Evolutionary conservation across 805 yeast genomes (phyloP).

Genomic region (Candida pini): DNA sequence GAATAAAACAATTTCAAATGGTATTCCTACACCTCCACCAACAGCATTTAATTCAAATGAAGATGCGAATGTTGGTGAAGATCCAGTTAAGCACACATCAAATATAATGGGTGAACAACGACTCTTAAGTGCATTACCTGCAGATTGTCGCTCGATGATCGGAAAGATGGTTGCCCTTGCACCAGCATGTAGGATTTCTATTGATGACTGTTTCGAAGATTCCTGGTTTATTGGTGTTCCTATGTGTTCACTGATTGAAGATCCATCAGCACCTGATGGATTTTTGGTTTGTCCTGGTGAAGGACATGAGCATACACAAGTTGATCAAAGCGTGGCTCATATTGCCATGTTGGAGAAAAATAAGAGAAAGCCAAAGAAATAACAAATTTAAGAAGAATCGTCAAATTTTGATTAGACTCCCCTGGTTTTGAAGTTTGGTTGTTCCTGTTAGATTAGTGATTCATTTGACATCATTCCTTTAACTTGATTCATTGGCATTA

Average conservation of each 20-base stretch:
- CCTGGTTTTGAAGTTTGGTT: background rate
- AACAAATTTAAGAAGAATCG: conserved; percentile 5
- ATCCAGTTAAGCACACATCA: conserved; percentile 45
- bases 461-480: background rate
- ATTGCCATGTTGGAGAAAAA: conserved; percentile 88
- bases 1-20: conserved; percentile 3
- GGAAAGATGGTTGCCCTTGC: conserved; percentile 78
- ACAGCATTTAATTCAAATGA: conserved; percentile 15
- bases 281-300: conserved; percentile 36
- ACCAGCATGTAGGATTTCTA: conserved; percentile 78
- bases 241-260: conserved; percentile 61
- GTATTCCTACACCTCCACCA: conserved; percentile 17
- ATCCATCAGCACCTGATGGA: conserved; percentile 22
- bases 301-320: conserved; percentile 80
- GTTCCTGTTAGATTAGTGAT: background rate
- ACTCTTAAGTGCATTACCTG: conserved; percentile 63
- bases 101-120: conserved; percentile 67
- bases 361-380: conserved; percentile 41
- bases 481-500: background rate
- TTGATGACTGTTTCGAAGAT: conserved; percentile 73
- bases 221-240: conserved; percentile 58
- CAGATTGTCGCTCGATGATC: conserved; percentile 60
- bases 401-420: background rate
- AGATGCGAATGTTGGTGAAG: conserved; percentile 8
- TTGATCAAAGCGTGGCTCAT: conserved; percentile 91